Evolutionary conservation across 1,284 basidiomycete species (phyloP), one percentile per base, ranked within the genome.

Genomic region (Erythrobasidium hasegawianum): DNA sequence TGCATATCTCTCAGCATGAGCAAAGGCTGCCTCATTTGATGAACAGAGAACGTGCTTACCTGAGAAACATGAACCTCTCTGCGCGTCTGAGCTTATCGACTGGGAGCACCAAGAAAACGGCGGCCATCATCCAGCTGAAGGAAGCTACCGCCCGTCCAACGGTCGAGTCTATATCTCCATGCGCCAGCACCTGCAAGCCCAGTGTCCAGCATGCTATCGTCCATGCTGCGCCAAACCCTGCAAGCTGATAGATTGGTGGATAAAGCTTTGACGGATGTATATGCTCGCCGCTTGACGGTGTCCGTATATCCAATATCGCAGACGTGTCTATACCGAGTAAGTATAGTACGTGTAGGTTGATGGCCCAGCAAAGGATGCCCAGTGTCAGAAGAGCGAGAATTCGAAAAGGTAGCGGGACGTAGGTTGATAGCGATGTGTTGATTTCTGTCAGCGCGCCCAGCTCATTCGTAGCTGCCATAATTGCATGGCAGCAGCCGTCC

Each of bases 291-390:
- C 57, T 39, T 1, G 45, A 22, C 1, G 52, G 39, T 20, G 39
- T 39, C 16, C 72, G 66, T 16, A 76, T 64, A 62, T 74, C 86
- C 72, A 96, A 81, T 3, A 85, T 85, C 72, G 81, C 78, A 9
- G 83, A 80, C 0, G 84, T 85, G 76, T 96, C 90, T 47, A 96
- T 79, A 14, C 87, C 86, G n/a, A 87, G 79, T 2, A 81, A 69
- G 70, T 86, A 80, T 43, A 96, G 83, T 54, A 88, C 84, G 77
- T 96, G 91, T 5, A 96, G 79, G 77, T 96, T 96, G 39, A 86
- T 84, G 0, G 90, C 90, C 89, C 89, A 92, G 62, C 85, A 84
- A 9, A 90, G 75, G 65, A 89, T 81, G 39, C 88, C 87, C 57
- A 88, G 71, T 26, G 86, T 86, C 67, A 84, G 78, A 64, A 93